phyloP scores from a whole-genome alignment of 225 moss, liverwort and hornwort genomes.

The Thuidium tamariscinum region DNA sequence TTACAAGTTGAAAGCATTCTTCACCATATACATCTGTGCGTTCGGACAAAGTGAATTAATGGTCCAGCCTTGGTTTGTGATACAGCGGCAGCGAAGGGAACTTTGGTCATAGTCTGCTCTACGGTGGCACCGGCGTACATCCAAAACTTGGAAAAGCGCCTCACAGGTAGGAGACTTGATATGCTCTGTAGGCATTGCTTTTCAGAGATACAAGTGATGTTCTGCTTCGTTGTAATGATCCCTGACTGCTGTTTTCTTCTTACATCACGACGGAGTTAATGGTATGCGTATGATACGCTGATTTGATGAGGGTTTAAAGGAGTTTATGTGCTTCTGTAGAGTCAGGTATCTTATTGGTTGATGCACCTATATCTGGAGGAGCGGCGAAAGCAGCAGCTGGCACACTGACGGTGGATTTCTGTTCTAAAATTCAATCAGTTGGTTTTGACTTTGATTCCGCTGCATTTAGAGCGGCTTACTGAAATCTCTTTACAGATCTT shows the following conservation, averaged over 20 bases:
- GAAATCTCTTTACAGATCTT: background rate
- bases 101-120: conserved; percentile 37
- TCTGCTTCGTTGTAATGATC: background rate
- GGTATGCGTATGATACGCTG: background rate
- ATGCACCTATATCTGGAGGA: conserved; percentile 61
- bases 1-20: background rate
- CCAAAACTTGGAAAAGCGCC: conserved; percentile 27
- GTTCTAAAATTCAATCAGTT: background rate
- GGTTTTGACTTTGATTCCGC: background rate
- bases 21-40: background rate
- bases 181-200: background rate
- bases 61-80: background rate
- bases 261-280: background rate
- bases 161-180: conserved; percentile 11
- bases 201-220: background rate
- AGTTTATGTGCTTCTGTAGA: conserved; percentile 10
- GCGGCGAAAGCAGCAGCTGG: conserved; percentile 34
- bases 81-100: conserved; percentile 30
- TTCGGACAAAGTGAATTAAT: background rate
- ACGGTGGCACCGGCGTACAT: conserved; percentile 43
- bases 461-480: background rate
- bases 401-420: conserved; percentile 36
- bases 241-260: background rate
- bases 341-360: conserved; percentile 33
- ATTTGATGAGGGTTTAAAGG: background rate